Conservation (phyloP, 202 grass and related monocot species). For the Panicum virgatum region DNA sequence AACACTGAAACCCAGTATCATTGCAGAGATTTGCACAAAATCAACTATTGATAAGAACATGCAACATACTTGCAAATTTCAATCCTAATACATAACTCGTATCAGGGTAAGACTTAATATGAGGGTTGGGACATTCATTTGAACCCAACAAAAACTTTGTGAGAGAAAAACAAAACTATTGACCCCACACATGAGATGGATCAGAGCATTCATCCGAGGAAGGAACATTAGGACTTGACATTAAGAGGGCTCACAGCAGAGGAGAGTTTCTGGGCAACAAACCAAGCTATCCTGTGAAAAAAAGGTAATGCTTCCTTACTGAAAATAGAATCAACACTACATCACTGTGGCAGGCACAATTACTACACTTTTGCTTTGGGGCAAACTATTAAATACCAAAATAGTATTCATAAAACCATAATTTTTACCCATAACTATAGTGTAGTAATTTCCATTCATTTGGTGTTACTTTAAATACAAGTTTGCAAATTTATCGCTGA, state of each 20-base stretch:
- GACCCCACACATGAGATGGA: not conserved
- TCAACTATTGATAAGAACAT: not conserved
- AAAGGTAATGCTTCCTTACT: not conserved
- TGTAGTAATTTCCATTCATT: not conserved
- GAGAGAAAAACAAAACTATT: not conserved
- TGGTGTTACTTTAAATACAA: not conserved
- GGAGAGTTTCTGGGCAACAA: not conserved
- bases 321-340: not conserved
- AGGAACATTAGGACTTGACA: too few species aligned
- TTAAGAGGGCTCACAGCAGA: not conserved
- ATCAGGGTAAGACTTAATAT: not conserved
- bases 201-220: not conserved
- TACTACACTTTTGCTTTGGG: not conserved
- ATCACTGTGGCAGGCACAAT: not conserved
- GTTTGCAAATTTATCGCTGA: not conserved
- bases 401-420: not conserved
- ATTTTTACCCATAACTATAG: not conserved
- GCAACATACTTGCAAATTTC: not conserved
- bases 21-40: not conserved
- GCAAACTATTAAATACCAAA: not conserved
- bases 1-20: not conserved
- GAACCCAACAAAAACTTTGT: not conserved
- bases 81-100: not conserved
- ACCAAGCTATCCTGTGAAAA: not conserved
- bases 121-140: not conserved